Base-by-base conservation (phyloP, 2,329 filamentous ascomycete species). In the Neopestalotiopsis sp. region DNA sequence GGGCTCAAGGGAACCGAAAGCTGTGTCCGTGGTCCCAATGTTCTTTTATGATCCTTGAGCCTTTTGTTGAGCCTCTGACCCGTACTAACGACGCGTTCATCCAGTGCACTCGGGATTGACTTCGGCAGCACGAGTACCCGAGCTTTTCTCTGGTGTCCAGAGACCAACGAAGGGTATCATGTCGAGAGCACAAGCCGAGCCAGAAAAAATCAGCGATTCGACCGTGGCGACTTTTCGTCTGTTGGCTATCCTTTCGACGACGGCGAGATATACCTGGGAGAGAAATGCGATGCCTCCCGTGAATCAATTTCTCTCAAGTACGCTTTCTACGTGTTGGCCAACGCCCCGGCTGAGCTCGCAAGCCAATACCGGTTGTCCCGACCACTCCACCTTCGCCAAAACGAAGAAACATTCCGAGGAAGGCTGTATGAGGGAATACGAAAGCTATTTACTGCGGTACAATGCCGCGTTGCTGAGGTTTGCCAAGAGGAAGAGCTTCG, bases 101-200 rank as follows among this genome's bases (percentile, higher is more conserved):
- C 14, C 59, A 73, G 71, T 20, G 63, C 61, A 3, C 65, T 74
- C 20, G 72, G 67, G 7, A 68, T 74, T 10, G 72, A 74, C 57
- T 45, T 73, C n/a, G 72, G 72, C 7, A 74, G 71, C 64, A 74
- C 71, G 2, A 72, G 71, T 40, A 68, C 67, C 1, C 62, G 72
- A 61, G 71, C 69, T 24, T 70, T 49, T 24, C 53, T 74, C 14
- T 68, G 45, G 38, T 71, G 57, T 32, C 68, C 66, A 14, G 30
- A 58, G 38, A 24, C 14, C 10, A 49, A 59, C 38, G 13, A 7
- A 14, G 28, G 24, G 9, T 42, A 62, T 4, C 20, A 42, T 10
- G 45, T 72, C 6, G 65, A 71, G 12, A 72, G 68, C 20, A 61
- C 56, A 5, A 38, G 28, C 28, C 28, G 24, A 7, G 3, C 17